phyloP scores from a whole-genome alignment of 345 rosid genomes.

The Trapa incisa region DNA sequence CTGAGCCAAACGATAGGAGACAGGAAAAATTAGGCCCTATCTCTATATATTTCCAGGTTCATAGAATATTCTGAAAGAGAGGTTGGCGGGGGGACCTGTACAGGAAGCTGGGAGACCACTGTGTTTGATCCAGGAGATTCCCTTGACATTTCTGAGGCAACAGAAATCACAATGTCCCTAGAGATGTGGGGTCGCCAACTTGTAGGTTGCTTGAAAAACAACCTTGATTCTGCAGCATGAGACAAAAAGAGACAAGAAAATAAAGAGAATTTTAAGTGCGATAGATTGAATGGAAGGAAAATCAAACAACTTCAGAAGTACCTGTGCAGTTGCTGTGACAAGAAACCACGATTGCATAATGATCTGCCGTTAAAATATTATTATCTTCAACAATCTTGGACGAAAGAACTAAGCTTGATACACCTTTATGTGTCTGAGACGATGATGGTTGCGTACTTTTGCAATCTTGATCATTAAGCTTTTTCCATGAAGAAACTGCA shows the following conservation, averaged over 20 bases:
- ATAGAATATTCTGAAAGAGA: not conserved
- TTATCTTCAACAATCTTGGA: conserved; percentile 39
- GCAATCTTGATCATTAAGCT: conserved; percentile 37
- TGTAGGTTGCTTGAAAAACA: conserved; percentile 82
- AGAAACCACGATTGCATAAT: conserved; percentile 77
- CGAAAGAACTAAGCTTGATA: conserved; percentile 28
- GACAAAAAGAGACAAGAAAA: not conserved
- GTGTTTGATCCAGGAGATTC: conserved; percentile 47
- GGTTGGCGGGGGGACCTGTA: conserved; percentile 41
- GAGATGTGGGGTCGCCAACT: conserved; percentile 71
- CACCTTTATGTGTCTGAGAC: conserved; percentile 8
- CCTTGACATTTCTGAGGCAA: conserved; percentile 68
- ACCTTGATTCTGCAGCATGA: conserved; percentile 50
- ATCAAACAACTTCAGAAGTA: conserved; percentile 8
- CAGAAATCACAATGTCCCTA: conserved; percentile 89
- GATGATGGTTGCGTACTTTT: conserved; percentile 24
- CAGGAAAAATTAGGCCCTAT: no score
- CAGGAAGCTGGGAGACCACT: conserved; percentile 68
- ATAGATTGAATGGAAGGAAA: not conserved
- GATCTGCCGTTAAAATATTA: conserved; percentile 34
- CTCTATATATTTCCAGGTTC: not conserved
- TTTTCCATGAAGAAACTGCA: conserved; percentile 44
- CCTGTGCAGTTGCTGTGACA: conserved; percentile 89
- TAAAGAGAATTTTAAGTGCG: conserved; percentile 8
- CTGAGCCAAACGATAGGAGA: no score